Base-by-base conservation (phyloP, 2,329 filamentous ascomycete species). In the Zymoseptoria passerinii region DNA sequence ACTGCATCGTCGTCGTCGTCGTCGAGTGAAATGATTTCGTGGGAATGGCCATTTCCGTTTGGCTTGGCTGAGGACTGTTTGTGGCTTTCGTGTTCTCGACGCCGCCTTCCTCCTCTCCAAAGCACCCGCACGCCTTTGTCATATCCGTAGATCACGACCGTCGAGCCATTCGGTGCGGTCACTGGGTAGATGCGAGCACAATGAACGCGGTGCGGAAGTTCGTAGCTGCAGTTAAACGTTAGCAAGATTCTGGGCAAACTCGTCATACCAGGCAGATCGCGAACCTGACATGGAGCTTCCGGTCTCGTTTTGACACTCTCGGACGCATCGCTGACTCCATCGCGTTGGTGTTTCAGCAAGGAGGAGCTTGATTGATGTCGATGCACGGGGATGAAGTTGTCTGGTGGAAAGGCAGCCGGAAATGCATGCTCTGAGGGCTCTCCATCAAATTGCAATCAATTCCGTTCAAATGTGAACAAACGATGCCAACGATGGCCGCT, bases 121-220 rank as follows among this genome's bases (percentile, higher is more conserved):
- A 84, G 64, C 53, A 86, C 72, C 58, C 79, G 78, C 20, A 87
- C 65, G 4, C 84, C 84, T 49, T 75, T 76, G 49, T 81, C 79
- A 63, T 85, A 80, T 52, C 80, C 84, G 64, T 83, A 85, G 10
- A 86, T 66, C 50, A 86, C 75, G 59, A 87, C 75, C 2, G 80
- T 82, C 3, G 84, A 86, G 68, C 82, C 82, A 70, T 86, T 85
- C 20, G 82, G 79, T 19, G 82, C 76, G 61, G 76, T 75, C 44
- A 81, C 69, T 5, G 84, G 83, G 67, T 86, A 86, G 63, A 81
- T 74, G 68, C 78, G 77, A 10, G 82, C 77, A 57, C 75, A 74
- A 71, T 82, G 78, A 59, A 83, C 75, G 65, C 82, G 81, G 67
- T 83, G 80, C 13, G 81, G 78, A 35, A 85, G 77, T 65, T 83